phyloP scores from a whole-genome alignment of 2,329 filamentous ascomycete genomes.

The Neoascochyta sp. region DNA sequence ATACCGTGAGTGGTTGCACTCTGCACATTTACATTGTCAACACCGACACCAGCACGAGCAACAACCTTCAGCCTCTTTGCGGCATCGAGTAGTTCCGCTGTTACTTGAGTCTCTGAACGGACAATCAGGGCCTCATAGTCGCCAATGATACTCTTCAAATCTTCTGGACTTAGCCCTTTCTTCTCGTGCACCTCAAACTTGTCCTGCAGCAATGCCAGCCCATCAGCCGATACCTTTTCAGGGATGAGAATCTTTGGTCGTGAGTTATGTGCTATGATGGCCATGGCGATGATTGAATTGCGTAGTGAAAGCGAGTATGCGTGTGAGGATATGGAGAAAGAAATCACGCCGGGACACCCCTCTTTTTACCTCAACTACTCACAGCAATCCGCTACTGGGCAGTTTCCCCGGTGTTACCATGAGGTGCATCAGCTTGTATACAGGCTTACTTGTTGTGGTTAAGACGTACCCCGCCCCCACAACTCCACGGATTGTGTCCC shows the following conservation, averaged over 20 bases:
- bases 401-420: too few relatives aligned
- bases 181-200: slow-evolving; percentile 68
- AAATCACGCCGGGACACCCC: too few relatives aligned
- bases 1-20: slow-evolving; percentile 70
- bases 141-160: slow-evolving; percentile 64
- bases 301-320: too few relatives aligned
- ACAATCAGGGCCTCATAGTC: slow-evolving; percentile 74
- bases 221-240: slow-evolving; percentile 77
- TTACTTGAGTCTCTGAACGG: slow-evolving; percentile 78
- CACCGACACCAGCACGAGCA: slow-evolving; percentile 71
- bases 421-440: too few relatives aligned
- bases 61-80: slow-evolving; percentile 71
- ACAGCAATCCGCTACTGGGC: too few relatives aligned
- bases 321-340: neutral
- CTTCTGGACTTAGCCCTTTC: slow-evolving; percentile 58
- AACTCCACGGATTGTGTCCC: too few relatives aligned
- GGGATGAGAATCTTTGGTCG: slow-evolving; percentile 64
- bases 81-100: slow-evolving; percentile 60
- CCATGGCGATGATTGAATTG: slow-evolving; percentile 19
- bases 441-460: too few relatives aligned
- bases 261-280: slow-evolving; percentile 23
- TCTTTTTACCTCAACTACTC: too few relatives aligned
- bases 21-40: slow-evolving; percentile 76
- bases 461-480: too few relatives aligned
- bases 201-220: slow-evolving; percentile 63